Conservation (phyloP, 2,329 filamentous ascomycete genomes). For the Bertia moriformis region DNA sequence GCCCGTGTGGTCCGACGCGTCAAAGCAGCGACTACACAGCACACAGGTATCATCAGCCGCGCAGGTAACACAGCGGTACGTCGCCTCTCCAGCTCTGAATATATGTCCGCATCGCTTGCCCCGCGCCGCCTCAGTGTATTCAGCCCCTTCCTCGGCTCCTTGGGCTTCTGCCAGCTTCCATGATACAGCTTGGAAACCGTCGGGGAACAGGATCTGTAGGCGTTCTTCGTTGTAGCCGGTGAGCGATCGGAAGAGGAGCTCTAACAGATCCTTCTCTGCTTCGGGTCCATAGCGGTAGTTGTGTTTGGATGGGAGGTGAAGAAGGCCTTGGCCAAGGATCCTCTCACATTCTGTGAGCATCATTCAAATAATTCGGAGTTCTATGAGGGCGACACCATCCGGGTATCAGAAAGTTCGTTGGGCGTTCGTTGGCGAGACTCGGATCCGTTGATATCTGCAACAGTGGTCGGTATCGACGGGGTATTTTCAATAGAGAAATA, state of each 20-base stretch:
- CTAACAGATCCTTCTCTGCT: slow-evolving; percentile 59
- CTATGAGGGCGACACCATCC: too few species aligned
- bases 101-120: slow-evolving; percentile 96
- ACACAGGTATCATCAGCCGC: slow-evolving; percentile 90
- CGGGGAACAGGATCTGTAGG: slow-evolving; percentile 68
- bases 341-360: slow-evolving; percentile 39
- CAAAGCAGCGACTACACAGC: slow-evolving; percentile 84
- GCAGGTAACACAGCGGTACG: slow-evolving; percentile 88
- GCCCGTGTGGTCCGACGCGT: slow-evolving; percentile 83
- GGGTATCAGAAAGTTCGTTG: too few species aligned
- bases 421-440: too few species aligned
- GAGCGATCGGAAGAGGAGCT: slow-evolving; percentile 75
- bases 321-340: slow-evolving; percentile 70
- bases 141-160: slow-evolving; percentile 80
- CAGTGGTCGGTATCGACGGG: too few species aligned
- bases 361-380: too few species aligned
- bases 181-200: slow-evolving; percentile 31
- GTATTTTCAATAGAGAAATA: too few species aligned
- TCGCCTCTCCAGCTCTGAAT: slow-evolving; percentile 84
- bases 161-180: slow-evolving; percentile 79
- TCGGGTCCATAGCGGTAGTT: slow-evolving; percentile 61
- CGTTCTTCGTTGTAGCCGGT: slow-evolving; percentile 62
- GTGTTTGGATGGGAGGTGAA: slow-evolving; percentile 60
- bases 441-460: too few species aligned
- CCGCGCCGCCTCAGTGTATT: slow-evolving; percentile 81